Evolutionary conservation across 2,329 filamentous ascomycete species (phyloP).

Genomic region (Elsinoe arachidis): DNA sequence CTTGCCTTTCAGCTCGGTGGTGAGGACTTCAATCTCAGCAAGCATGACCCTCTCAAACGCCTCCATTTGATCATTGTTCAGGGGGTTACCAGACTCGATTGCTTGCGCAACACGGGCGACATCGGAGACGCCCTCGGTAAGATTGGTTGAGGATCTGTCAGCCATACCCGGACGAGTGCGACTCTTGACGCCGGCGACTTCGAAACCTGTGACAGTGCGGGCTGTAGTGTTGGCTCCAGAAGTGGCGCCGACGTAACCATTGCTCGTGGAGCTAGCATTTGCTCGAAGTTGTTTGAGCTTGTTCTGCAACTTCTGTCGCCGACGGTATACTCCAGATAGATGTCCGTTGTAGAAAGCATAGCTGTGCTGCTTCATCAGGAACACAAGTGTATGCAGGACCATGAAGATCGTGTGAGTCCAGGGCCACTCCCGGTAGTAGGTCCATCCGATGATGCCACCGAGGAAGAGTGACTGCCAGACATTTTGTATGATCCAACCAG

Average conservation of each 20-base stretch:
- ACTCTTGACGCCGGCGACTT: constrained; percentile 14
- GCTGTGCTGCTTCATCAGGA: constrained; percentile 78
- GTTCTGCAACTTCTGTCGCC: constrained; percentile 34
- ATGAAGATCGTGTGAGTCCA: constrained; percentile 78
- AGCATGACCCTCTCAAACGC: constrained; percentile 58
- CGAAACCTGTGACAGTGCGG: constrained; percentile 10
- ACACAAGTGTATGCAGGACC: constrained; percentile 62
- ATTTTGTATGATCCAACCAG: constrained; percentile 67
- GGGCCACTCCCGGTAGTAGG: constrained; percentile 64
- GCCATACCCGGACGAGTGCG: constrained; percentile 29
- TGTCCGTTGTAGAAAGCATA: constrained; percentile 75
- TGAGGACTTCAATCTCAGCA: constrained; percentile 56
- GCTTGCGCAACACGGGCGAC: constrained; percentile 53
- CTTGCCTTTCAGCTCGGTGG: constrained; percentile 58
- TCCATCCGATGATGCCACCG: constrained; percentile 53
- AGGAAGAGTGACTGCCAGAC: constrained; percentile 63
- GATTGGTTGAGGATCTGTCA: constrained; percentile 35
- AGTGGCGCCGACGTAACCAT: neutral
- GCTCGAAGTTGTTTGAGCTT: constrained; percentile 51
- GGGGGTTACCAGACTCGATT: constrained; percentile 51
- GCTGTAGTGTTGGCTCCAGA: constrained; percentile 1
- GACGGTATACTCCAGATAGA: constrained; percentile 48
- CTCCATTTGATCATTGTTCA: constrained; percentile 54
- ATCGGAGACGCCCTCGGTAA: constrained; percentile 43
- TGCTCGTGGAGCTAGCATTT: constrained; percentile 28